A percentile compares a stretch with the other conserved stretches of the same genome.
Evolutionary conservation across 306 rosid species (phyloP).

Genomic region (Sicyos baderoa): DNA sequence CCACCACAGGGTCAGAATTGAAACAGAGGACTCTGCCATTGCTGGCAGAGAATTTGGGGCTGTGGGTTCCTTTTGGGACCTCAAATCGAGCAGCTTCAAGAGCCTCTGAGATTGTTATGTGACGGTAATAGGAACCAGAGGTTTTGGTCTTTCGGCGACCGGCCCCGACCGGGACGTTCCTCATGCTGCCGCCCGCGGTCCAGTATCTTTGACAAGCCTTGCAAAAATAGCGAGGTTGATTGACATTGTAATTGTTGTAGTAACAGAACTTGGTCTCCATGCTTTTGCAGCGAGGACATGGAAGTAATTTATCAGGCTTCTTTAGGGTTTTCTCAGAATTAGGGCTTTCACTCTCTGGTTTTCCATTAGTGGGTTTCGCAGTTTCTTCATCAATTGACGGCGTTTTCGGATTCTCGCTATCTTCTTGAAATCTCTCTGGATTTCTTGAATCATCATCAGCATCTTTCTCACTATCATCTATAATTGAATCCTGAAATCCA

Average conservation of each 20-base stretch:
- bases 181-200: constrained; percentile 91
- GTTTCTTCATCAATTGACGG: constrained; percentile 36
- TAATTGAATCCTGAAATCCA: constrained; percentile 39
- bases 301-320: constrained; percentile 76
- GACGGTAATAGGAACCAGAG: constrained; percentile 50
- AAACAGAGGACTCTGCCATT: constrained; percentile 68
- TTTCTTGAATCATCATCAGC: constrained; percentile 19
- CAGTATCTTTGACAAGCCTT: constrained; percentile 91
- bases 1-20: constrained; percentile 46
- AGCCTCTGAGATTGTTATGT: constrained; percentile 62
- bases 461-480: constrained; percentile 7
- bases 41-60: constrained; percentile 24
- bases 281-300: constrained; percentile 91
- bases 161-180: too few relatives aligned
- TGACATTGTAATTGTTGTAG: constrained; percentile 77
- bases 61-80: background rate
- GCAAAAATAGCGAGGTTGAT: constrained; percentile 90
- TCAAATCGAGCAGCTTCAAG: constrained; percentile 35
- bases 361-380: constrained; percentile 26
- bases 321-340: constrained; percentile 48
- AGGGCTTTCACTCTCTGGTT: constrained; percentile 30
- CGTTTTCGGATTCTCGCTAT: too few relatives aligned
- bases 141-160: constrained; percentile 79
- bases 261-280: constrained; percentile 92
- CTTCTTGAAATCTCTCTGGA: constrained; percentile 17